These are phyloP conservation scores for Carex scoparia DNA, from an alignment of 176 grass and related monocot genomes.

Conservation along the genomic window DNA sequence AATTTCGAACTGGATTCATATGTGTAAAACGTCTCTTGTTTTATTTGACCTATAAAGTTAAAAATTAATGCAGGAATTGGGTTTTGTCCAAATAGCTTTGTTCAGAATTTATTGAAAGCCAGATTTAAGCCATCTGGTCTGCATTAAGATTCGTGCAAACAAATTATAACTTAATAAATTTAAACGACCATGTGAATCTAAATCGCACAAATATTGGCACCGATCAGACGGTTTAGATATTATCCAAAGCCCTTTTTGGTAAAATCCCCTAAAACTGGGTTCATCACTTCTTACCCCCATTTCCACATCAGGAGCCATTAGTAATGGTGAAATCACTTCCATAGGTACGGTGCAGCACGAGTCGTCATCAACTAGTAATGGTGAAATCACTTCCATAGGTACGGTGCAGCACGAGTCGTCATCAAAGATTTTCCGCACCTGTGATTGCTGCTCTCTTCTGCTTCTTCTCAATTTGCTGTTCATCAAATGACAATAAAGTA, in stretches of 20 bases:
- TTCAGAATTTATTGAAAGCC: too few relatives aligned
- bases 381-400: conserved; percentile 35
- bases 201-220: too few relatives aligned
- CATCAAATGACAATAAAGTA: not conserved
- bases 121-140: too few relatives aligned
- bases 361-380: conserved; percentile 28
- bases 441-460: conserved; percentile 28
- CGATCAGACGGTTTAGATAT: too few relatives aligned
- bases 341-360: conserved; percentile 18
- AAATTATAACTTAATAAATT: too few relatives aligned
- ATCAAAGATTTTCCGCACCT: conserved; percentile 20
- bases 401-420: conserved; percentile 26
- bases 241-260: too few relatives aligned
- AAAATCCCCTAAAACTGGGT: not conserved
- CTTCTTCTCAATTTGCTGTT: conserved; percentile 49
- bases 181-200: too few relatives aligned
- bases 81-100: too few relatives aligned
- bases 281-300: conserved; percentile 32
- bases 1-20: not conserved
- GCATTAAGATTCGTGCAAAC: too few relatives aligned
- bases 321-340: conserved; percentile 36
- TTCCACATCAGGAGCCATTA: conserved; percentile 43
- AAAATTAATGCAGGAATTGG: not conserved
- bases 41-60: conserved; percentile 4
- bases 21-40: not conserved